Conservation (phyloP, 1,284 basidiomycete genomes). For the Cutaneotrichosporon curvatum region DNA sequence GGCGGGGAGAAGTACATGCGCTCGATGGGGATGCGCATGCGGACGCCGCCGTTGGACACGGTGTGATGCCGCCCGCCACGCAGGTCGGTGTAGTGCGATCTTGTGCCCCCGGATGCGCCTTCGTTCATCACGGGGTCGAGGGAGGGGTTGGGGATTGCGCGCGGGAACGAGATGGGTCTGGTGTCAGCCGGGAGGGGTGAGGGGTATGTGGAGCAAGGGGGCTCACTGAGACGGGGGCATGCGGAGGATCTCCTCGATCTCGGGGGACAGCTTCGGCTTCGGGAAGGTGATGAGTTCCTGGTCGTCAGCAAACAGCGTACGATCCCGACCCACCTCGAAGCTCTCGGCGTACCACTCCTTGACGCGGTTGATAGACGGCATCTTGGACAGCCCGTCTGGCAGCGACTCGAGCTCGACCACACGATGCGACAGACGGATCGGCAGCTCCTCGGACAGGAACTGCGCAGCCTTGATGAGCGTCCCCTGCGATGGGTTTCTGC, state of each 20-base stretch:
- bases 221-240: slow-evolving; percentile 47
- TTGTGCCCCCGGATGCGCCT: slow-evolving; percentile 15
- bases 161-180: slow-evolving; percentile 28
- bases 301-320: slow-evolving; percentile 7
- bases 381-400: slow-evolving; percentile 81
- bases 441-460: slow-evolving; percentile 70
- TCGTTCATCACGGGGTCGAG: slow-evolving; percentile 43
- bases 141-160: slow-evolving; percentile 44
- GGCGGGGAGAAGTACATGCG: slow-evolving; percentile 75
- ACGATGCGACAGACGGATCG: slow-evolving; percentile 88
- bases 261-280: slow-evolving; percentile 59
- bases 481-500: slow-evolving; percentile 54
- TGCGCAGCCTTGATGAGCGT: slow-evolving; percentile 78
- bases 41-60: slow-evolving; percentile 15
- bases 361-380: slow-evolving; percentile 90
- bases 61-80: slow-evolving; percentile 15
- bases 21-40: slow-evolving; percentile 43
- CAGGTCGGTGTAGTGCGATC: slow-evolving; percentile 15
- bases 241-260: slow-evolving; percentile 63
- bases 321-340: slow-evolving; percentile 69
- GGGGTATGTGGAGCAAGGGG: neutral
- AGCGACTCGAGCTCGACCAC: slow-evolving; percentile 94
- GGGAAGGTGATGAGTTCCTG: slow-evolving; percentile 85
- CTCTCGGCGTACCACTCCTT: slow-evolving; percentile 99
- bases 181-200: neutral